Base-by-base conservation (phyloP, 108 stramenopile species). In the Cyclotella distinguenda region DNA sequence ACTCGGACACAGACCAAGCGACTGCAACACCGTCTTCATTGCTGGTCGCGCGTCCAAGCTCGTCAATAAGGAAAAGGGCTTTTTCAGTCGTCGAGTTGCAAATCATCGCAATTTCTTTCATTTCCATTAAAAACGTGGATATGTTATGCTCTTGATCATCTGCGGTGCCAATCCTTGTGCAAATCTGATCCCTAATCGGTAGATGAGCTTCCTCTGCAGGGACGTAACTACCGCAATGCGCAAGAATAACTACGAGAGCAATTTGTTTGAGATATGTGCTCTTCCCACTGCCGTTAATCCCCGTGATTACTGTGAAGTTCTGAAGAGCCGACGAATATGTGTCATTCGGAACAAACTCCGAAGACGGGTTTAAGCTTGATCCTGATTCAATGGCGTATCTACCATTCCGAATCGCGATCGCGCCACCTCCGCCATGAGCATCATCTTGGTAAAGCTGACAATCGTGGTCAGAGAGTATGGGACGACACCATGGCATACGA, bases 91-190 rank as follows among this genome's bases (percentile, higher is more conserved):
- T 90, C 11, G 82, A 74, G 35, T 83, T 81, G 67, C 95, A 90
- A 51, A 98, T 93, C 51, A 81, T 88, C 4, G 95, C 93, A 4
- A 88, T 86, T 66, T 97, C 96, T 57, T 93, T 88, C 95, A 97
- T 96, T 72, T 96, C 97, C 40, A 87, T 60, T 84, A 98, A 83
- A 64, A 98, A 98, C 0, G 96, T 94, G 6, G 94, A 95, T 23
- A 94, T 89, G 64, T 94, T 95, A 42, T 94, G 87, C 45, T 94
- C 93, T 66, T 90, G 88, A 49, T 95, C 95, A 62, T 96, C 97
- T 11, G 85, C 59, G 5, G 86, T 90, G 22, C 96, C 96, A 39
- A 96, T 95, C 33, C 97, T 55, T 30, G 88, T 82, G 50, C 87
- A 94, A 22, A 96, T 69, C 38, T 86, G 79, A 49, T 90, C 91